phyloP scores from a whole-genome alignment of 2,329 filamentous ascomycete genomes.

The Colletotrichum musicola region DNA sequence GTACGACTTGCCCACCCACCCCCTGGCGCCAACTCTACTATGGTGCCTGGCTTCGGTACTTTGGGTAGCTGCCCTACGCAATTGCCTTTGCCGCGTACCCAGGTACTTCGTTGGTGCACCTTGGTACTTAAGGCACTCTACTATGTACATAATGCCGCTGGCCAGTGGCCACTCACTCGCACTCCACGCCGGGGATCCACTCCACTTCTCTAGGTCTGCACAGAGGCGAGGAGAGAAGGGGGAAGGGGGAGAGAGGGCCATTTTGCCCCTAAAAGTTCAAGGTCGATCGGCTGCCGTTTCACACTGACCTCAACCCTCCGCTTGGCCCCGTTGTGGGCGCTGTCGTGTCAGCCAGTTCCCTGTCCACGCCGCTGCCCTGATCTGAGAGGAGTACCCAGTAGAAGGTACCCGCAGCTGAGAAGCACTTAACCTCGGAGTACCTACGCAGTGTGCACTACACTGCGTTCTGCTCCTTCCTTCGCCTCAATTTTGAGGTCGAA shows the following conservation, averaged over 20 bases:
- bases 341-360: slow-evolving; percentile 36
- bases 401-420: background rate
- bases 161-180: too few relatives aligned
- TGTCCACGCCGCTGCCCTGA: slow-evolving; percentile 11
- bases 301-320: slow-evolving; percentile 35
- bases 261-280: slow-evolving; percentile 20
- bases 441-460: background rate
- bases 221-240: background rate
- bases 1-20: too few relatives aligned
- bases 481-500: background rate
- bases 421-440: background rate
- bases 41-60: too few relatives aligned
- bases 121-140: too few relatives aligned
- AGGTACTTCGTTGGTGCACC: too few relatives aligned
- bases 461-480: background rate
- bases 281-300: slow-evolving; percentile 38
- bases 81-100: too few relatives aligned
- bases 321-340: slow-evolving; percentile 35
- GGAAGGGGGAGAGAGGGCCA: slow-evolving; percentile 1
- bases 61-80: too few relatives aligned
- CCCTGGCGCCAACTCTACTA: too few relatives aligned
- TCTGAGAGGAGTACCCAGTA: background rate
- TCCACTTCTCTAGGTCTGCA: slow-evolving; percentile 12
- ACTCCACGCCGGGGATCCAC: background rate
- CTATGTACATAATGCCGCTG: too few relatives aligned